phyloP scores from a whole-genome alignment of 2,329 filamentous ascomycete species.

The Sporothrix phasma region DNA sequence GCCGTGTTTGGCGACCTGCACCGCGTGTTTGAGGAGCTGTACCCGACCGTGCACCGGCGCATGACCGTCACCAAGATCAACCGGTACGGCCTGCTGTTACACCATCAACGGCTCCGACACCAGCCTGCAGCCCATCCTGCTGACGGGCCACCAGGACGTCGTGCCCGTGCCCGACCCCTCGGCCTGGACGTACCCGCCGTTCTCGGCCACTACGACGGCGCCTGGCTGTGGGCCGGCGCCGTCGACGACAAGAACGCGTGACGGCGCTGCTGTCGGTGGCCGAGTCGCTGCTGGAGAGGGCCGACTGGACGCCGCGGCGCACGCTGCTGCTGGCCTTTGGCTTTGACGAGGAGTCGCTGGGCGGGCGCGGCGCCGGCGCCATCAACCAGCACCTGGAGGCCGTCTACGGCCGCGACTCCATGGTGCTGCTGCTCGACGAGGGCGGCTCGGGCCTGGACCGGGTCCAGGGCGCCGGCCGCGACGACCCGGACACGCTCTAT shows the following conservation, averaged over 20 bases:
- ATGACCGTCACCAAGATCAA: conserved; percentile 43
- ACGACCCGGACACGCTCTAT: conserved; percentile 29
- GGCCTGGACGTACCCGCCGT: conserved; percentile 52
- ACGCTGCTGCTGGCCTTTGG: conserved; percentile 51
- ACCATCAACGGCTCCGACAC: conserved; percentile 44
- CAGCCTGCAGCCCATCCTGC: conserved; percentile 42
- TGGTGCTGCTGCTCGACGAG: conserved; percentile 50
- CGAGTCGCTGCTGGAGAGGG: conserved; percentile 40
- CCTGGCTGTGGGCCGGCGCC: conserved; percentile 51
- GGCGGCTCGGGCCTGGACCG: conserved; percentile 36
- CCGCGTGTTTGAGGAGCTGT: conserved; percentile 37
- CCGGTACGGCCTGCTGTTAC: conserved; percentile 47
- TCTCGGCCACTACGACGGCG: conserved; percentile 47
- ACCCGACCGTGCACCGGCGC: conserved; percentile 38
- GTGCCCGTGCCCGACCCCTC: conserved; percentile 47
- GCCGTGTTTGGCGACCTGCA: conserved; percentile 47
- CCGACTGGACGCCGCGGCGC: conserved; percentile 41
- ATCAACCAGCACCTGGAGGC: conserved; percentile 37
- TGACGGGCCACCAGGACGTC: conserved; percentile 57
- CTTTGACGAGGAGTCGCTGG: conserved; percentile 53
- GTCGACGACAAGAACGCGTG: conserved; percentile 52
- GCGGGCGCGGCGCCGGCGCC: conserved; percentile 38
- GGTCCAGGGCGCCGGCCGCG: conserved; percentile 27
- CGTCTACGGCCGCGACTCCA: conserved; percentile 44
- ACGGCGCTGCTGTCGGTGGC: conserved; percentile 46